phyloP scores from a whole-genome alignment of 169 alveolate genomes.

The Plasmodium gaboni region DNA sequence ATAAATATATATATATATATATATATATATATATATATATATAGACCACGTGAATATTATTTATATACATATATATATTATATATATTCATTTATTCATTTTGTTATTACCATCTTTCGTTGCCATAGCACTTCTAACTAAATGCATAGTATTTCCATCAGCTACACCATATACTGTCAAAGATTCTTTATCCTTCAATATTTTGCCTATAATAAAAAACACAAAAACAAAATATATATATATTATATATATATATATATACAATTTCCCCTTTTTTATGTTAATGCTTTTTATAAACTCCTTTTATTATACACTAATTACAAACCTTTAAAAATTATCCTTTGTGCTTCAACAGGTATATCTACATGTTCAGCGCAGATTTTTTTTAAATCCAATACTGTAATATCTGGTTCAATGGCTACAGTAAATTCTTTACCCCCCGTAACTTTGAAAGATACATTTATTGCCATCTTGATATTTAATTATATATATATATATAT shows the following conservation, averaged over 20 bases:
- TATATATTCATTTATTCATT: slow-evolving; percentile 28
- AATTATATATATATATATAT: too few relatives aligned
- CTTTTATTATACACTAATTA: background rate
- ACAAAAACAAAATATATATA: slow-evolving; percentile 3
- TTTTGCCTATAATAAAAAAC: slow-evolving; percentile 83
- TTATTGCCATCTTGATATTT: slow-evolving; percentile 59
- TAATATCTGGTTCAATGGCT: slow-evolving; percentile 78
- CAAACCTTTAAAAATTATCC: slow-evolving; percentile 89
- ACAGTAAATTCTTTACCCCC: slow-evolving; percentile 87
- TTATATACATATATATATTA: slow-evolving; percentile 18
- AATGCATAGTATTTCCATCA: slow-evolving; percentile 92
- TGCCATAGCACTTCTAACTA: slow-evolving; percentile 90
- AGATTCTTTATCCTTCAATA: slow-evolving; percentile 90
- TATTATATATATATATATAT: background rate
- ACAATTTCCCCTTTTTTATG: too few relatives aligned
- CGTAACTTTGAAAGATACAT: slow-evolving; percentile 86
- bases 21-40: slow-evolving; percentile 48
- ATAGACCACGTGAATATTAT: slow-evolving; percentile 6
- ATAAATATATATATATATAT: slow-evolving; percentile 12
- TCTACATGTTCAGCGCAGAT: slow-evolving; percentile 83
- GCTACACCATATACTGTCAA: slow-evolving; percentile 85
- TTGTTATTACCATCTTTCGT: slow-evolving; percentile 74
- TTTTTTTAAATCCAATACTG: slow-evolving; percentile 85
- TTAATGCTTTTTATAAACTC: too few relatives aligned
- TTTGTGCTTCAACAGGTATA: slow-evolving; percentile 86